A percentile compares a stretch with the other conserved stretches of the same genome.
Conservation (phyloP, 306 rosid species). For the Oemleria cerasiformis region DNA sequence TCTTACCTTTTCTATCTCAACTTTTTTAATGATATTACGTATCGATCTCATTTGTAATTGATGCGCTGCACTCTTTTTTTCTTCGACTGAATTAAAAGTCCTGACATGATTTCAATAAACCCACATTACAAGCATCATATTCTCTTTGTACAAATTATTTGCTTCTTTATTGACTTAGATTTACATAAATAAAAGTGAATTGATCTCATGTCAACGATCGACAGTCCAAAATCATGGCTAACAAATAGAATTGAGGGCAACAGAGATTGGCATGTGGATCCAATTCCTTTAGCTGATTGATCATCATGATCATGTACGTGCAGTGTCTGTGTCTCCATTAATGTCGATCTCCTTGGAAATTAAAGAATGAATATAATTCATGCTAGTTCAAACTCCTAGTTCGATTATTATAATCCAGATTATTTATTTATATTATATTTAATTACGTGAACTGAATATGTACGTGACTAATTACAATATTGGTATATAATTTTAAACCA, state of each 20-base stretch:
- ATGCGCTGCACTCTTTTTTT: no score
- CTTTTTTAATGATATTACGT: no score
- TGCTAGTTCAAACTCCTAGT: background rate
- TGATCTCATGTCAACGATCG: background rate
- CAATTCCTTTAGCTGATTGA: background rate
- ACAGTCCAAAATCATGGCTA: background rate
- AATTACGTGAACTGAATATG: no score
- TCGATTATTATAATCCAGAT: background rate
- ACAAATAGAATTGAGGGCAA: background rate
- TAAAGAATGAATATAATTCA: background rate
- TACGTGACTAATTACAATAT: no score
- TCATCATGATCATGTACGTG: background rate
- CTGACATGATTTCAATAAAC: no score
- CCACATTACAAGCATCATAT: no score
- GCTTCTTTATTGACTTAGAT: no score
- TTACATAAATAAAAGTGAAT: background rate
- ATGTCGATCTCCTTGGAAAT: background rate
- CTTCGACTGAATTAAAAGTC: no score
- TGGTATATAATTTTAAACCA: background rate
- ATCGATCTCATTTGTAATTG: no score
- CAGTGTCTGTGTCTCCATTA: background rate
- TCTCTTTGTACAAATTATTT: no score
- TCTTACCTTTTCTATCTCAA: background rate
- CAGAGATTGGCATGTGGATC: slow-evolving; percentile 15
- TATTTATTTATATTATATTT: no score